Base-by-base conservation (phyloP, 2,329 filamentous ascomycete genomes). In the Xylariaceae sp. region DNA sequence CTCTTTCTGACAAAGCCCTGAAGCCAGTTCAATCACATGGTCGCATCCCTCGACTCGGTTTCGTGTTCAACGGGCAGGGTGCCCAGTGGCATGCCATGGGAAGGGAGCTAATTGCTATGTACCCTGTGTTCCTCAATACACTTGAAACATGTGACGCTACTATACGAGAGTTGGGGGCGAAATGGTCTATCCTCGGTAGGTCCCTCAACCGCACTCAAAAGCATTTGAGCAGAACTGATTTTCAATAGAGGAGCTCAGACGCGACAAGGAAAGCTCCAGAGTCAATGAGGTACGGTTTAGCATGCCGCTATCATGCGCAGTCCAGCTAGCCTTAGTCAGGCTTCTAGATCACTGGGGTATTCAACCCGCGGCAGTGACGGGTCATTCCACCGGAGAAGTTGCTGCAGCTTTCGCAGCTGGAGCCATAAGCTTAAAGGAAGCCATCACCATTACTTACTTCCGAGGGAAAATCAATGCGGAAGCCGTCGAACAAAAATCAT, bases 381-480 rank as follows among this genome's bases (percentile, higher is more conserved):
- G 64, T 11, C 66, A 75, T 51, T 74, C 72, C 0, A 69, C 64
- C 2, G 73, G 73, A 6, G 73, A 75, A 52, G 70, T 79, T 33
- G 75, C 75, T 0, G 77, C 77, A 0, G 78, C 76, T 0, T 79
- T 76, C 50, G 71, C 72, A 1, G 70, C 69, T 2, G 74, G 73
- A 1, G 65, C 57, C 3, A 58, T 73, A 2, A 53, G 50, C 1
- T 39, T 53, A 12, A n/a, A 49, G 8, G 58, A 60, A 8, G 63
- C 65, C 12, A 40, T 69, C 3, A 48, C 40, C 2, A 34, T 64
- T 3, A 58, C 55, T 2, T 69, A 65, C 40, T 56, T 53, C 37
- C 66, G 68, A 3, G 64, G 65, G 3, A 33, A 24, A 31, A 19
- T 49, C 9, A 48, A 48, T 4, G 34, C 47, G 9, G 48, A 53